Conservation (phyloP, 208 protist species). For the Crithidia sp. region DNA sequence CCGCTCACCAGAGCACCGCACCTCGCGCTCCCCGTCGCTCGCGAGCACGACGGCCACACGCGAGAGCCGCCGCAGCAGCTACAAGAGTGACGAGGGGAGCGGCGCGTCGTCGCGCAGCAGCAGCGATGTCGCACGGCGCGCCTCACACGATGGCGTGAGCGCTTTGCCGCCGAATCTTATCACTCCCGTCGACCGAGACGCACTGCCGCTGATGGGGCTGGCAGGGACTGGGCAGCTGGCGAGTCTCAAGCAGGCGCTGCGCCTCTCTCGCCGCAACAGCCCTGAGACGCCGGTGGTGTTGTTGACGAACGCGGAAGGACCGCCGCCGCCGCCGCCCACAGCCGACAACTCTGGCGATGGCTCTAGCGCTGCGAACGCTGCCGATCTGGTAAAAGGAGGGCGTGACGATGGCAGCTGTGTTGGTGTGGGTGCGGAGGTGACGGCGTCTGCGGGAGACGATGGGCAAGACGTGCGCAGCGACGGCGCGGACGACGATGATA, state of each 20-base stretch:
- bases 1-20: not conserved
- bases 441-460: not conserved
- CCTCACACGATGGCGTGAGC: not conserved
- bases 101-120: slow-evolving; percentile 2
- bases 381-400: not conserved
- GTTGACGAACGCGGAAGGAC: not conserved
- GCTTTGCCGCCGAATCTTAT: not conserved
- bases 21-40: slow-evolving; percentile 6
- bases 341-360: not conserved
- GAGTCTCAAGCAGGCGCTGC: not conserved
- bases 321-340: too few species aligned
- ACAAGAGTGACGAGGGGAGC: slow-evolving; percentile 14
- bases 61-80: slow-evolving; percentile 6
- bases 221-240: not conserved
- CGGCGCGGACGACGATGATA: too few species aligned
- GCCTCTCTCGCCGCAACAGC: not conserved
- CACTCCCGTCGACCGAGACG: slow-evolving; percentile 4
- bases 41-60: slow-evolving; percentile 3
- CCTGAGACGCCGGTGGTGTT: not conserved
- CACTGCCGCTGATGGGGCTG: not conserved
- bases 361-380: too few species aligned
- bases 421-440: not conserved
- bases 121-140: slow-evolving; percentile 5
- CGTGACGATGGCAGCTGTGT: not conserved
- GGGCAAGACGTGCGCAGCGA: too few species aligned